These are phyloP conservation scores for Petunia axillaris DNA, from an alignment of 257 asterid genomes.

Conservation along the genomic window DNA sequence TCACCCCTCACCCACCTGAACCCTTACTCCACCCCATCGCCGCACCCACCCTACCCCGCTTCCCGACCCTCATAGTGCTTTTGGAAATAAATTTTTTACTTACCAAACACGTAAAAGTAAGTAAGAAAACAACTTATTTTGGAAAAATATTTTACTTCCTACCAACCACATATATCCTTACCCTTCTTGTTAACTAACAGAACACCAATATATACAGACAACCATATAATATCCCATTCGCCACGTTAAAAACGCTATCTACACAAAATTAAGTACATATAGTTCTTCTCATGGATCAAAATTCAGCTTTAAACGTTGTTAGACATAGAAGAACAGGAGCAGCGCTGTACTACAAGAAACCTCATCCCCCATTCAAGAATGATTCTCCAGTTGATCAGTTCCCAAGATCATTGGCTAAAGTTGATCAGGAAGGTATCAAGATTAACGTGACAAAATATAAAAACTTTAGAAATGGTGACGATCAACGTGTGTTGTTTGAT, in stretches of 20 bases:
- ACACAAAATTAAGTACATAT: neutral
- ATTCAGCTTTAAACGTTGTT: neutral
- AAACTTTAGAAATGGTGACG: neutral
- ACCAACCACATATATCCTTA: neutral
- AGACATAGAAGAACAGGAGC: neutral
- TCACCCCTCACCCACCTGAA: too few species aligned
- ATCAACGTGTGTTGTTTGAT: neutral
- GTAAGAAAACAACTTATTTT: too few species aligned
- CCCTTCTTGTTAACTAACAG: neutral
- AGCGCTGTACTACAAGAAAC: neutral
- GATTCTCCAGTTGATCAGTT: neutral
- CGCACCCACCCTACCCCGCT: too few species aligned
- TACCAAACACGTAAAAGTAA: too few species aligned
- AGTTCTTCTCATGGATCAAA: neutral
- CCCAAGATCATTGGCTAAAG: too few species aligned
- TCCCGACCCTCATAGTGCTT: too few species aligned
- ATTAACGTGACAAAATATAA: neutral
- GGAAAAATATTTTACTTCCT: too few species aligned
- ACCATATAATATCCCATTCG: neutral
- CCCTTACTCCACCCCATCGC: too few species aligned
- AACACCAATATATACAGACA: neutral
- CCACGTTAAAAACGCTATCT: neutral
- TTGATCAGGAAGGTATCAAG: too few species aligned
- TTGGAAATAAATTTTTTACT: too few species aligned
- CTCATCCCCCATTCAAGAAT: neutral